phyloP scores from a whole-genome alignment of 140 eudicot species.

The Oenanthe javanica region DNA sequence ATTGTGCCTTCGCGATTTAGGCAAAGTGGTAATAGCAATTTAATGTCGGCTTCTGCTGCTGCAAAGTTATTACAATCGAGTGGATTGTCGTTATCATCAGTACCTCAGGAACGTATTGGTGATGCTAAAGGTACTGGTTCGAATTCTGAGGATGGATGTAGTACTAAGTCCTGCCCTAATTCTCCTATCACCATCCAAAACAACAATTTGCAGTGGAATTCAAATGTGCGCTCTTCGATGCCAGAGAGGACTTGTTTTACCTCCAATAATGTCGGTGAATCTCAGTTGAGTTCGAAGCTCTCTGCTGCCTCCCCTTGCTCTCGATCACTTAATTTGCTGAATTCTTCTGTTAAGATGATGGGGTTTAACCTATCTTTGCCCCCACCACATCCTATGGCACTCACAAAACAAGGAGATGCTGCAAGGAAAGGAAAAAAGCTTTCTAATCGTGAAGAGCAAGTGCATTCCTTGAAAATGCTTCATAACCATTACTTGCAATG shows the following conservation, averaged over 20 bases:
- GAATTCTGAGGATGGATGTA: neutral
- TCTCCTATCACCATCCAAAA: constrained; percentile 36
- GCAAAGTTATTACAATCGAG: constrained; percentile 47
- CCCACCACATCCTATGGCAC: constrained; percentile 49
- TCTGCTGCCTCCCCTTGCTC: constrained; percentile 44
- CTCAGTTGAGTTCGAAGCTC: constrained; percentile 14
- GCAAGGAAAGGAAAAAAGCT: constrained; percentile 46
- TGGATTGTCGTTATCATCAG: constrained; percentile 31
- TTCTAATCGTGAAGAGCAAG: constrained; percentile 40
- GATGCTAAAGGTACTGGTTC: constrained; percentile 6
- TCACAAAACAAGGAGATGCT: constrained; percentile 33
- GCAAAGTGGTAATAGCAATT: constrained; percentile 16
- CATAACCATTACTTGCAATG: constrained; percentile 58
- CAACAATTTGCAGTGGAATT: constrained; percentile 8
- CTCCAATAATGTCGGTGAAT: neutral
- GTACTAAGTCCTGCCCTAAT: constrained; percentile 32
- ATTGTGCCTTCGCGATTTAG: constrained; percentile 54
- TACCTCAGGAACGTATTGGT: neutral
- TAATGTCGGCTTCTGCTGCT: constrained; percentile 32
- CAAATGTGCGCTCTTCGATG: constrained; percentile 42
- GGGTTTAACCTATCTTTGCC: constrained; percentile 38
- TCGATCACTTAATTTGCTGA: constrained; percentile 51
- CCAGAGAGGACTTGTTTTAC: constrained; percentile 28
- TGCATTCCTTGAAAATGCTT: constrained; percentile 58
- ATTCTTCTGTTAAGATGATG: constrained; percentile 6